These are phyloP conservation scores for Atalantia buxifolia DNA, from an alignment of 345 rosid genomes.

Conservation along the genomic window DNA sequence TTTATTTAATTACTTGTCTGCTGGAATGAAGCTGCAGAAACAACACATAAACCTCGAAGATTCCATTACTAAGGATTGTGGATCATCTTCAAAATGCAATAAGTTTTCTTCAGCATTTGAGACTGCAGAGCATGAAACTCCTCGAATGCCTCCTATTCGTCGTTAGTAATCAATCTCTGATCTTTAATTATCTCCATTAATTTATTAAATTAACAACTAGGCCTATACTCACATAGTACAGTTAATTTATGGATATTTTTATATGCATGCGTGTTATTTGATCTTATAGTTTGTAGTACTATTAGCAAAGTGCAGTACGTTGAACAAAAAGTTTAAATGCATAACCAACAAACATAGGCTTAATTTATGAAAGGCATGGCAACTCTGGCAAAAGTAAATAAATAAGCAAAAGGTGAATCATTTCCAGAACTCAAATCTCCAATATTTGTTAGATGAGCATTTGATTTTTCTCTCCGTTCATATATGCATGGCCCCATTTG, in stretches of 20 bases:
- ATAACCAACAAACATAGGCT: conserved; percentile 5
- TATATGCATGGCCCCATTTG: conserved; percentile 6
- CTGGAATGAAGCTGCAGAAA: conserved; percentile 46
- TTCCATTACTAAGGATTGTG: conserved; percentile 42
- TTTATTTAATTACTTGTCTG: background rate
- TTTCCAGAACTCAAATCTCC: background rate
- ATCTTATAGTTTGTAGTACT: background rate
- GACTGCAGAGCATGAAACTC: conserved; percentile 50
- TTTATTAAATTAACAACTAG: too few relatives aligned
- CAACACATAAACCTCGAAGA: conserved; percentile 41
- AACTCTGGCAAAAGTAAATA: conserved; percentile 15
- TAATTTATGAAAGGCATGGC: conserved; percentile 5
- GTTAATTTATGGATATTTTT: background rate
- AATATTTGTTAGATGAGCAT: background rate
- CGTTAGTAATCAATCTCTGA: conserved; percentile 39
- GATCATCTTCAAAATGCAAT: conserved; percentile 60
- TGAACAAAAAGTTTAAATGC: conserved; percentile 3
- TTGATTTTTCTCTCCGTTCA: background rate
- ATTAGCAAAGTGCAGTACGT: background rate
- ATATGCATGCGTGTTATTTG: too few relatives aligned
- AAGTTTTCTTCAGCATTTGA: conserved; percentile 43
- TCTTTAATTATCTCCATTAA: conserved; percentile 5
- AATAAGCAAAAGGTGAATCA: background rate
- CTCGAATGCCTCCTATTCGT: conserved; percentile 74
- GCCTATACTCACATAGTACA: background rate